Evolutionary conservation across 208 protist species (phyloP).

Genomic region (Leishmania tropica): DNA sequence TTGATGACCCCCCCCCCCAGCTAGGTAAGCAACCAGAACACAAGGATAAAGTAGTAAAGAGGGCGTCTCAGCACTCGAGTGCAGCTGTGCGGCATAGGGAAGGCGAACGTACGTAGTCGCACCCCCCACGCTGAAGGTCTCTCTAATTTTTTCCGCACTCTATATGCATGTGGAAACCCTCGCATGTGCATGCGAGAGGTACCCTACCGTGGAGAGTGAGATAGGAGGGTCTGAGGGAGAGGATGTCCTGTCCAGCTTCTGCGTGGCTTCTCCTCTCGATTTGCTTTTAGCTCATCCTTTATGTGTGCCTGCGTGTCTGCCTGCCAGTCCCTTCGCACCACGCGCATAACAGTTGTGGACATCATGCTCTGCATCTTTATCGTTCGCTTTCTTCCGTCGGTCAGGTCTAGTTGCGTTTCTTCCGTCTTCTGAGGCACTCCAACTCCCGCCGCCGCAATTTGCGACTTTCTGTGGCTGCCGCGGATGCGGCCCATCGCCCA

Average conservation of each 20-base stretch:
- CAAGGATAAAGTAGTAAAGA: neutral
- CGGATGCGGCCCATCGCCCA: neutral
- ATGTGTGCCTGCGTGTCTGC: neutral
- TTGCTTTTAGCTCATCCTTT: neutral
- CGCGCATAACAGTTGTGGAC: neutral
- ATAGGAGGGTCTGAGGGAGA: neutral
- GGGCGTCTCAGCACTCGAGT: neutral
- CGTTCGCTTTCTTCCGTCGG: no score
- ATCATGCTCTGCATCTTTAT: neutral
- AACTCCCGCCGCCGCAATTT: neutral
- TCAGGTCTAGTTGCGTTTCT: neutral
- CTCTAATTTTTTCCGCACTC: neutral
- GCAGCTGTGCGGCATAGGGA: neutral
- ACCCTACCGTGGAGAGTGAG: neutral
- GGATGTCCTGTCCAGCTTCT: neutral
- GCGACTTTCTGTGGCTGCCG: neutral
- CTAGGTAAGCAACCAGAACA: neutral
- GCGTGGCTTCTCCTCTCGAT: neutral
- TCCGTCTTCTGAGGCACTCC: neutral
- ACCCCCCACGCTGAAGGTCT: neutral
- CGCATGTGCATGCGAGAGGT: neutral
- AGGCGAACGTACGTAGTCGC: neutral
- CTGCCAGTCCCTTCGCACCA: neutral
- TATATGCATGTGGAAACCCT: neutral
- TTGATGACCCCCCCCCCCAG: neutral